A percentile compares a stretch with the other conserved stretches of the same genome.
Conservation (phyloP, 2,329 filamentous ascomycete species). For the Aspergillus pseudonomiae region DNA sequence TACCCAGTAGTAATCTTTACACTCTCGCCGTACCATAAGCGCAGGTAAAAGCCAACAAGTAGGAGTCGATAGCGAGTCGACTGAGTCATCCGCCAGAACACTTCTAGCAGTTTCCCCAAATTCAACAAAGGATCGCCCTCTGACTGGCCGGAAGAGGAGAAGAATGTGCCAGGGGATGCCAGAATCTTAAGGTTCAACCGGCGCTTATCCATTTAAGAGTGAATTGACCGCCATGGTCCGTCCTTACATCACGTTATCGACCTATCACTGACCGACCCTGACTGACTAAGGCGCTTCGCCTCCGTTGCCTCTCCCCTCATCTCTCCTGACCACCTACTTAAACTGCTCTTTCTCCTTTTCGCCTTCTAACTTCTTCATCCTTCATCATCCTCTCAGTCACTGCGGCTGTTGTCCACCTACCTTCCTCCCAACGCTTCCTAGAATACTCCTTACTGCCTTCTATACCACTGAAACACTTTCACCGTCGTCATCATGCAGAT, state of each 20-base stretch:
- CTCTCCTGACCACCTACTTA: conserved; percentile 34
- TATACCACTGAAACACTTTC: conserved; percentile 24
- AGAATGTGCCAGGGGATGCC: conserved; percentile 24
- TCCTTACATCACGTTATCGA: conserved; percentile 31
- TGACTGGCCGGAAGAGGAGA: conserved; percentile 15
- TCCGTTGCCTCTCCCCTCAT: conserved; percentile 28
- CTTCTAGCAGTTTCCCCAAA: conserved; percentile 15
- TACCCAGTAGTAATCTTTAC: background rate
- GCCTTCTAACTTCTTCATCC: conserved; percentile 21
- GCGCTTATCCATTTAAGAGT: conserved; percentile 7
- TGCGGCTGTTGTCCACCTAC: background rate
- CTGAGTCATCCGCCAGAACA: conserved; percentile 12
- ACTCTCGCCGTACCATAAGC: background rate
- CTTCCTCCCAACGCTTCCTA: background rate
- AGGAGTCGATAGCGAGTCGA: background rate
- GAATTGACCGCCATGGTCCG: conserved; percentile 7
- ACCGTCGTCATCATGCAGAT: conserved; percentile 76
- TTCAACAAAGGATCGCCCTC: conserved; percentile 9
- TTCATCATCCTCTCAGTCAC: conserved; percentile 10
- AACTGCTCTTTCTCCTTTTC: conserved; percentile 28
- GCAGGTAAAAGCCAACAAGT: background rate
- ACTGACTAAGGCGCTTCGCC: conserved; percentile 35
- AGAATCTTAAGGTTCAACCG: conserved; percentile 16
- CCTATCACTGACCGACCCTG: conserved; percentile 28
- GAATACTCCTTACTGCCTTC: conserved; percentile 10